Base-by-base conservation (phyloP, 1,139 yeast genomes). In the Nakaseomyces glabratus region DNA sequence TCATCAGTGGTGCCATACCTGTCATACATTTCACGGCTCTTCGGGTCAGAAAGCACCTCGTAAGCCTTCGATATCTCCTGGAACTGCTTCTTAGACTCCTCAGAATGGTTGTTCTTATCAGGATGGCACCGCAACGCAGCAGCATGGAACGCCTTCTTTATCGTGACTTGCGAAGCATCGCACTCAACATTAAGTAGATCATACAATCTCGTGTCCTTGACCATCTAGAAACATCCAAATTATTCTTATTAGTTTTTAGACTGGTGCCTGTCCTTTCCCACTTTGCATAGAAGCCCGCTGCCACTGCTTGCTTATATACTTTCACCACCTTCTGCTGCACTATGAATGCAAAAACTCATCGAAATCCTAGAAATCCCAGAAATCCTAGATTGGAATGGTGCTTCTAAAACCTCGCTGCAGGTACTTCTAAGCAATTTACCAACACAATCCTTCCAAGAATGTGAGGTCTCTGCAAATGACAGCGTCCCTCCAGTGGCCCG, bases 41-140 rank as follows among this genome's bases (percentile, higher is more conserved):
- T 66, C 12, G 61, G 65, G 46, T 76, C 78, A 2, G 67, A 61
- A 34, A 76, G 61, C 22, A 71, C 61, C 48, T 73, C 78, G 50
- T 75, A 75, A n/a, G 80, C 81, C 44, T 62, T 66, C 6, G 75
- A 68, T 36, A 75, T 59, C 47, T 72, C 73, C 53, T 75, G 76
- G 50, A 76, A 76, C 55, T 65, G 69, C 49, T 67, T 72, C 28
- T 77, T 77, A 2, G 80, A 73, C 26, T 56, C 59, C 51, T 70
- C 71, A 2, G 66, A 58, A 26, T 60, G 63, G 61, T 44, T 49
- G 22, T 60, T 60, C 52, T 82, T 84, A 51, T 84, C 95, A 0
- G 95, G 95, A 52, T 84, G 95, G 19, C 69, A 57, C 9, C 57
- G 55, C 10, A 84, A 61, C 12, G 85, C 66, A 22, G 68, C 68